Base-by-base conservation (phyloP, 2,329 filamentous ascomycete genomes). In the Metarhizium brunneum region DNA sequence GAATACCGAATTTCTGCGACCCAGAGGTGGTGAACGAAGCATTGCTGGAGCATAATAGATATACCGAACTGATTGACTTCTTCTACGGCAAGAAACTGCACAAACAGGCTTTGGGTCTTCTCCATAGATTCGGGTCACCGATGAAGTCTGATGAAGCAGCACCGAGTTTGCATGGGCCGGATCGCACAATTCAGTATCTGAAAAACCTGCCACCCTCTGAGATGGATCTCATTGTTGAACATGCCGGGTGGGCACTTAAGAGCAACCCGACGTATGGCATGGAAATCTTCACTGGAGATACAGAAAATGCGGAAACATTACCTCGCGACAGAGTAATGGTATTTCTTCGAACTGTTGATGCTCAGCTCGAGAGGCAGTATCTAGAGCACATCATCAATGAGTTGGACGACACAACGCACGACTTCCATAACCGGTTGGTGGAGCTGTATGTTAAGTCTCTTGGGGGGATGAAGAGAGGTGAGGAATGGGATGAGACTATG, bases 51-150 rank as follows among this genome's bases (percentile, higher is more conserved):
- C 90, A 86, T 45, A 88, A 88, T 56, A 84, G 92, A 36, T 96
- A 95, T 70, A 92, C 87, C 53, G 92, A 97, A 71, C 76, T 99
- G 2, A 91, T 99, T n/a, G 92, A 97, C 69, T 99, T 99, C 67
- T 85, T 97, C 62, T 90, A 95, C 64, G 94, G 94, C 60, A 99
- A 99, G 74, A 92, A 87, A 69, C 79, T 97, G 45, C 94, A 99
- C 70, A 84, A 86, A 18, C 86, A 95, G 65, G 92, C 94, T 0
- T 74, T 99, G 18, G 87, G 90, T 61, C 74, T 96, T 35, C 78
- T 99, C 1, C 82, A 83, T 62, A 87, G 86, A 60, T 96, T 96
- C 62, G 92, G 92, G 18, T 81, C 81, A 32, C 76, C 79, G 2
- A 69, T 77, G 32, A 70, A 75, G 57, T 74, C 75, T 10, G 74